Conservation (phyloP, 2,329 filamentous ascomycete genomes). For the Ascochyta koolunga region DNA sequence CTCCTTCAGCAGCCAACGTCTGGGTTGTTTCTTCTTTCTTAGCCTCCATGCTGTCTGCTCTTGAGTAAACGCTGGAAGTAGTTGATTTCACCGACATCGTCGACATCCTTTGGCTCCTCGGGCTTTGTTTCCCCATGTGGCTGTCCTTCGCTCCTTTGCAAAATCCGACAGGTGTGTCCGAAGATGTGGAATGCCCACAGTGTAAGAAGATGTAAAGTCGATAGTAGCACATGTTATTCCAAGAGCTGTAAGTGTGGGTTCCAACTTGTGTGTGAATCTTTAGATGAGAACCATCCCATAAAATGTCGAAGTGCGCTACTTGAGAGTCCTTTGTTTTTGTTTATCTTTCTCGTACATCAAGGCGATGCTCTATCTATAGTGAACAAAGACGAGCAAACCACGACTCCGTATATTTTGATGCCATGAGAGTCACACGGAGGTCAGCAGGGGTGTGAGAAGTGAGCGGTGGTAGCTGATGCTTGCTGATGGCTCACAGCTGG, state of each 20-base stretch:
- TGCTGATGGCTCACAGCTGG: not conserved
- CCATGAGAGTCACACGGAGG: constrained; percentile 1
- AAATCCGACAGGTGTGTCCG: constrained; percentile 40
- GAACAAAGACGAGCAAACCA: not conserved
- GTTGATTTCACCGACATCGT: not conserved
- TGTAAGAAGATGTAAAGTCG: constrained; percentile 50
- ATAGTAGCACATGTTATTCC: constrained; percentile 51
- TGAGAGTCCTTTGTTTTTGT: not conserved
- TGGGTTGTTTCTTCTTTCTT: not conserved
- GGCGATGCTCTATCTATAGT: not conserved
- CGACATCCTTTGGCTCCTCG: constrained; percentile 7
- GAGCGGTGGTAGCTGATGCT: not conserved
- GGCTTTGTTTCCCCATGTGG: constrained; percentile 21
- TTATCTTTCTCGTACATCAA: not conserved
- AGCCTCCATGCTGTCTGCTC: not conserved
- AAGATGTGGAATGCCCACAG: constrained; percentile 51
- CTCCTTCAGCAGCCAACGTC: not conserved
- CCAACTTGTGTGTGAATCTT: not conserved
- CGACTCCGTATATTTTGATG: not conserved
- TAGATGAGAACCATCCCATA: not conserved
- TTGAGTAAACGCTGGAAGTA: not conserved
- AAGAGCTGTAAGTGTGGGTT: not conserved
- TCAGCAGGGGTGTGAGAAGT: constrained; percentile 3
- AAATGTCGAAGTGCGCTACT: not conserved
- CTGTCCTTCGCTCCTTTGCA: constrained; percentile 33